Conservation (phyloP, 1,284 basidiomycete genomes). For the Cutaneotrichosporon cyanovorans region DNA sequence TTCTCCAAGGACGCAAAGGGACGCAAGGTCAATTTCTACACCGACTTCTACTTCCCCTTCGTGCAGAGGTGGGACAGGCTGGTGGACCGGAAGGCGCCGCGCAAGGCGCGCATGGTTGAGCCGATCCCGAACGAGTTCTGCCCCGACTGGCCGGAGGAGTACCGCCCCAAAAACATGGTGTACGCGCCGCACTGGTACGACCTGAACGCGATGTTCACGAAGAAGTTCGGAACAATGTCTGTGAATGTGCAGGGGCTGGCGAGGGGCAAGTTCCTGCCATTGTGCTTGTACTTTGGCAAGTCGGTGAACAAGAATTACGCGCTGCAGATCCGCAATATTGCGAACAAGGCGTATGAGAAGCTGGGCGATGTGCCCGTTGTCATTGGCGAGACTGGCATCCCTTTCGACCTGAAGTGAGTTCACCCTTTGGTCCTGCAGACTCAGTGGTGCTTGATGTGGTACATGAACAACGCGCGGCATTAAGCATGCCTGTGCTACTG, state of each 20-base stretch:
- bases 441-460: neutral
- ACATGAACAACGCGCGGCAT: no score
- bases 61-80: constrained; percentile 62
- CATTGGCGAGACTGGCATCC: constrained; percentile 83
- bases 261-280: constrained; percentile 70
- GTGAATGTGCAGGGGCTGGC: constrained; percentile 86
- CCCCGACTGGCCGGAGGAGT: constrained; percentile 62
- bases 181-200: constrained; percentile 95
- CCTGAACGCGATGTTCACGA: constrained; percentile 71
- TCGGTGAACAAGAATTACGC: constrained; percentile 73
- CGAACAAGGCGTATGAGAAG: constrained; percentile 57
- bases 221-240: constrained; percentile 70
- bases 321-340: constrained; percentile 71
- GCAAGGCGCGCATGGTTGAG: constrained; percentile 62
- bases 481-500: no score
- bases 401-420: constrained; percentile 86
- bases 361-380: constrained; percentile 72
- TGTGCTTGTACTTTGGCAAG: constrained; percentile 75
- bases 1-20: constrained; percentile 63
- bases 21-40: constrained; percentile 71
- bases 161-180: constrained; percentile 65
- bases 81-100: constrained; percentile 47
- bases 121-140: constrained; percentile 90
- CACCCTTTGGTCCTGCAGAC: no score
- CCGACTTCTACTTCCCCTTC: constrained; percentile 78